Evolutionary conservation across 495 filamentous ascomycete species (phyloP), one percentile per base, ranked within the genome.

Genomic region (Tuber microsphaerosporum): DNA sequence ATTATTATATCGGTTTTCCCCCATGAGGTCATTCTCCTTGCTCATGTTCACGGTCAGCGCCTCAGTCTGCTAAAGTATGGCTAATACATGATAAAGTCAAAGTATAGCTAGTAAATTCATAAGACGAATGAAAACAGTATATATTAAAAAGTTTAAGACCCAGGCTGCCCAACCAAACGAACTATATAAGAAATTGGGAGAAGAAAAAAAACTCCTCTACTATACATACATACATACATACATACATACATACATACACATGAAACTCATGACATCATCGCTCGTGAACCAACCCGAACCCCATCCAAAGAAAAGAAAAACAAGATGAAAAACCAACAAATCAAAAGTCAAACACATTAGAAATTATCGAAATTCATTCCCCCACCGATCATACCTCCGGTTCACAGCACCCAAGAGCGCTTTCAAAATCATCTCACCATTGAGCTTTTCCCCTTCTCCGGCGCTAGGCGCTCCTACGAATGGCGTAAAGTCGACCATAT

Each of bases 401-500:
- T 83, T 83, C 19, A 83, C 79, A 8, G 82, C 77, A 1, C 77
- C 81, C 43, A 77, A 31, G 69, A 83, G 43, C n/a, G 75, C 81
- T 71, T 83, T 83, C 68, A 83, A 68, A 26, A 83, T 74, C 78
- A 77, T 74, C 74, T 82, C 81, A 37, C 78, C 76, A 20, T 43
- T 76, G 17, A 81, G 71, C 70, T n/a, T 51, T 34, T 8, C 48
- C 34, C 75, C 68, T 42, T 42, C 73, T n/a, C 70, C 75, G 31
- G 70, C 73, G 16, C 71, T 76, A 2, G 48, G 69, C 10, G 75
- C 75, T 8, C 37, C 71, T 9, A 71, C 44, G 72, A 79, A 83
- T 48, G 74, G 74, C 19, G 81, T 83, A 14, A 94, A 97, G 85
- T 99, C 95, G 5, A 98, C 94, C 75, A 99, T 98, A 85, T 99